A percentile compares a stretch with the other conserved stretches of the same genome.
These are phyloP conservation scores for Cyclotella baltica DNA, from an alignment of 108 stramenopile species.

Conservation along the genomic window DNA sequence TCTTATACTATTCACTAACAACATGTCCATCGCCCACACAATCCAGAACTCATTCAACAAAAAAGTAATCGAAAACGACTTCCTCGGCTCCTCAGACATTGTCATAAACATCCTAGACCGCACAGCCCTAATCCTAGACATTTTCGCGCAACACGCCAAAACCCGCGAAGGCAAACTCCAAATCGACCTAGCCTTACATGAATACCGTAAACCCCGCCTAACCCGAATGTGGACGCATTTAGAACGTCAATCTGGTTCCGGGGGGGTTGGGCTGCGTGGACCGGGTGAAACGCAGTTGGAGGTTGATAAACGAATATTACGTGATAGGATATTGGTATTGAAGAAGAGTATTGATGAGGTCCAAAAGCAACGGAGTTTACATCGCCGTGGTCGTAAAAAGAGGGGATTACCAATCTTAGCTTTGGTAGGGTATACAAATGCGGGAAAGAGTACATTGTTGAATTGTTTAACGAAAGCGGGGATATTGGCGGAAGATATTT, in stretches of 20 bases:
- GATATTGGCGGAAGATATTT: constrained; percentile 94
- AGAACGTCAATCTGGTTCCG: constrained; percentile 92
- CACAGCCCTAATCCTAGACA: constrained; percentile 96
- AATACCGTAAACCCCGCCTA: constrained; percentile 93
- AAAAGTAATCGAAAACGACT: constrained; percentile 81
- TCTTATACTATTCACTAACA: background rate
- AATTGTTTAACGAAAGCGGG: constrained; percentile 93
- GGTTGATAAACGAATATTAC: constrained; percentile 92
- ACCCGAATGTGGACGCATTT: constrained; percentile 97
- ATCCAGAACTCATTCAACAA: constrained; percentile 78
- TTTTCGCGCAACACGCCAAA: constrained; percentile 95
- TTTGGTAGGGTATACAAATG: constrained; percentile 97
- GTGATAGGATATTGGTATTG: constrained; percentile 91
- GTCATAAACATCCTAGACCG: constrained; percentile 92
- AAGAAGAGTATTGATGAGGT: constrained; percentile 92
- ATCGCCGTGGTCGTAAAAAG: constrained; percentile 72
- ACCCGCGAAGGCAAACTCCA: constrained; percentile 95
- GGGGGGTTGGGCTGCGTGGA: constrained; percentile 93
- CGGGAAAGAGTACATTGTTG: constrained; percentile 93
- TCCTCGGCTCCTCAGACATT: constrained; percentile 57
- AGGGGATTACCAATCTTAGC: constrained; percentile 88
- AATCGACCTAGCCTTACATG: constrained; percentile 93
- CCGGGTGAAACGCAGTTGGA: constrained; percentile 96
- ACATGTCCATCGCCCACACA: background rate
- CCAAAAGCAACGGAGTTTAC: constrained; percentile 88